These are phyloP conservation scores for Azolla pinnata DNA, from an alignment of 75 land plant species.

Conservation along the genomic window DNA sequence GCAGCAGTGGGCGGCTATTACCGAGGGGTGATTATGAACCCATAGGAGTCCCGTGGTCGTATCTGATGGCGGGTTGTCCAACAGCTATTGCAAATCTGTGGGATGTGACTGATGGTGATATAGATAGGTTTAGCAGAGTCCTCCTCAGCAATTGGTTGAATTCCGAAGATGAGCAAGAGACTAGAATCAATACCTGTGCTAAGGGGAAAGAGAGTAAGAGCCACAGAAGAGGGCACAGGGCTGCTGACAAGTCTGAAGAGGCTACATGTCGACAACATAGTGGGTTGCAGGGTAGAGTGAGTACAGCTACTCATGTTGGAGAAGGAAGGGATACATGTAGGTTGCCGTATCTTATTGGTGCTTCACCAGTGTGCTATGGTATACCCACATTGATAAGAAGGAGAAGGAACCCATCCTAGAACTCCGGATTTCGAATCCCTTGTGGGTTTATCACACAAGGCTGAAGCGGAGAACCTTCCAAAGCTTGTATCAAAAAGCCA, in stretches of 20 bases:
- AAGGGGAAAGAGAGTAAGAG: constrained; percentile 3
- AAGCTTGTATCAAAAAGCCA: too few species aligned
- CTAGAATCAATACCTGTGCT: constrained; percentile 7
- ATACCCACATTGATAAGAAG: constrained; percentile 61
- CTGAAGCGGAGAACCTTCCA: too few species aligned
- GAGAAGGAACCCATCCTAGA: constrained; percentile 6
- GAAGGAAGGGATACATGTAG: constrained; percentile 63
- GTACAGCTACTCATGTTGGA: constrained; percentile 52
- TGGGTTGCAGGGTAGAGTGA: constrained; percentile 12
- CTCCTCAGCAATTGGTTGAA: constrained; percentile 68
- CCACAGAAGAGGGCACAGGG: background rate
- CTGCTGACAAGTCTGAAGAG: background rate
- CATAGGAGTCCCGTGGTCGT: constrained; percentile 54
- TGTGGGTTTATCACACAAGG: too few species aligned
- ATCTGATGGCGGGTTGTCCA: constrained; percentile 79
- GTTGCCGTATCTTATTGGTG: constrained; percentile 65
- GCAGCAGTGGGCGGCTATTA: constrained; percentile 77
- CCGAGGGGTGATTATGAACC: constrained; percentile 64
- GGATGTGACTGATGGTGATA: constrained; percentile 96
- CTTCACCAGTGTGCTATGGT: constrained; percentile 90
- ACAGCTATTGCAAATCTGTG: constrained; percentile 76
- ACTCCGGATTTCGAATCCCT: too few species aligned
- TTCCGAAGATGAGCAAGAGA: constrained; percentile 9
- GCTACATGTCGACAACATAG: background rate
- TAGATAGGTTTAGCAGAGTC: constrained; percentile 73